Percentiles rank a stretch among this genome's conserved stretches.
phyloP scores from a whole-genome alignment of 2,329 filamentous ascomycete species.

The Aspergillus intermedius region DNA sequence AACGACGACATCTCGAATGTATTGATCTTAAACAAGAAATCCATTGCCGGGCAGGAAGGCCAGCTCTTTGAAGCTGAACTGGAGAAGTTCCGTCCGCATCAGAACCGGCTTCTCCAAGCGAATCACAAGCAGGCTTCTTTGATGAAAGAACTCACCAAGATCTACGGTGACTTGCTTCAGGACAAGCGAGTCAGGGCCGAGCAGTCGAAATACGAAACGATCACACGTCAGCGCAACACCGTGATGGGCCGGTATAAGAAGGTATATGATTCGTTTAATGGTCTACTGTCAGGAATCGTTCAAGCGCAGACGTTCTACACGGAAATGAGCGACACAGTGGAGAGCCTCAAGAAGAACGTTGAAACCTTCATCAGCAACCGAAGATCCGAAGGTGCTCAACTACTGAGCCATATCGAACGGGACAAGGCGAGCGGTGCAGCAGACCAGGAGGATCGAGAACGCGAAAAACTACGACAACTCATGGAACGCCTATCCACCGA shows the following conservation, averaged over 20 bases:
- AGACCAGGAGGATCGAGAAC: conserved; percentile 70
- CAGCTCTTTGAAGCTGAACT: conserved; percentile 92
- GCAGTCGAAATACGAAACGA: conserved; percentile 87
- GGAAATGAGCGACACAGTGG: conserved; percentile 92
- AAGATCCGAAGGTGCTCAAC: conserved; percentile 79
- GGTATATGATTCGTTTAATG: conserved; percentile 86
- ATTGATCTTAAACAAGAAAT: conserved; percentile 95
- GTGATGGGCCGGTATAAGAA: conserved; percentile 85
- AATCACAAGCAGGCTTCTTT: conserved; percentile 91
- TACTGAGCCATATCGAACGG: conserved; percentile 81
- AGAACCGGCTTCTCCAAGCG: conserved; percentile 83
- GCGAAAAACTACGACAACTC: conserved; percentile 74
- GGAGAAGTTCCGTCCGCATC: conserved; percentile 93
- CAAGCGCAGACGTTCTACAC: conserved; percentile 89
- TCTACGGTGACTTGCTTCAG: conserved; percentile 81
- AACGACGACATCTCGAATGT: conserved; percentile 97
- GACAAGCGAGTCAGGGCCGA: conserved; percentile 91
- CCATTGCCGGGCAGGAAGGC: conserved; percentile 82
- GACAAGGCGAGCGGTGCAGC: conserved; percentile 57
- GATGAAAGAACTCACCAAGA: conserved; percentile 86
- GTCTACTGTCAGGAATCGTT: conserved; percentile 75
- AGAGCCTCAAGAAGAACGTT: conserved; percentile 89
- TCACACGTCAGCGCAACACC: conserved; percentile 72
- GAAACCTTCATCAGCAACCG: conserved; percentile 96
- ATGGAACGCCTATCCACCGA: conserved; percentile 97